A percentile compares a stretch with the other conserved stretches of the same genome.
phyloP scores from a whole-genome alignment of 2,329 filamentous ascomycete genomes.

The Juglanconis sp. region DNA sequence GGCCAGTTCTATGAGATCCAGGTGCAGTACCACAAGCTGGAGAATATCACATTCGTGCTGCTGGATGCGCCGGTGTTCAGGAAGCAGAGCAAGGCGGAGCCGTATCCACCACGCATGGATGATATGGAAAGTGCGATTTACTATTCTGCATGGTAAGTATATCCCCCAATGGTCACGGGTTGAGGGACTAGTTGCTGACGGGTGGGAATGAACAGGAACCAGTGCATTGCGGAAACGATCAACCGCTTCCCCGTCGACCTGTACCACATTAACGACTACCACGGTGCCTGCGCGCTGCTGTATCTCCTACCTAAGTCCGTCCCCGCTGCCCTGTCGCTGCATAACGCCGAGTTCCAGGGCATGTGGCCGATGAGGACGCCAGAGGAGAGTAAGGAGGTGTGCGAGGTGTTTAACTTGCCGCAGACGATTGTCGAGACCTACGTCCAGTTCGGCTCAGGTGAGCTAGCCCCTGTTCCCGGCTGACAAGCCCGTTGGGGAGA shows the following conservation, averaged over 20 bases:
- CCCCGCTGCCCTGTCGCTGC: slow-evolving; percentile 59
- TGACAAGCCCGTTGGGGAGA: slow-evolving; percentile 60
- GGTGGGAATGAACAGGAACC: slow-evolving; percentile 59
- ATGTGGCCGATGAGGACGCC: slow-evolving; percentile 63
- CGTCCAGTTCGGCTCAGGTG: slow-evolving; percentile 58
- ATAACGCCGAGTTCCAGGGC: slow-evolving; percentile 67
- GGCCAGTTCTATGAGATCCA: slow-evolving; percentile 59
- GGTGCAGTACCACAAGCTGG: slow-evolving; percentile 60
- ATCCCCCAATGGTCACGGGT: neutral
- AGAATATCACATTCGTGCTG: slow-evolving; percentile 67
- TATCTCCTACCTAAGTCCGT: slow-evolving; percentile 60
- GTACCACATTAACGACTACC: slow-evolving; percentile 39
- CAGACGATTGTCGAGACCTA: slow-evolving; percentile 54
- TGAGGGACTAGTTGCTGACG: neutral
- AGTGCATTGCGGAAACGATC: slow-evolving; percentile 63
- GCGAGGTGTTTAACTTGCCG: slow-evolving; percentile 59
- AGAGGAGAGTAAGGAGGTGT: slow-evolving; percentile 59
- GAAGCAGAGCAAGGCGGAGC: slow-evolving; percentile 57
- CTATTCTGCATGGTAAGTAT: slow-evolving; percentile 57
- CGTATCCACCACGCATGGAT: slow-evolving; percentile 66
- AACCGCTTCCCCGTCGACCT: slow-evolving; percentile 49
- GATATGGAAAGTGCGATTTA: slow-evolving; percentile 65
- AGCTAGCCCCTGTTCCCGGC: slow-evolving; percentile 33
- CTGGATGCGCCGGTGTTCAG: slow-evolving; percentile 66
- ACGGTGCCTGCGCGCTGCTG: slow-evolving; percentile 49